Evolutionary conservation across 164 flowering plant species (phyloP).

Genomic region (Echeveria elegans): DNA sequence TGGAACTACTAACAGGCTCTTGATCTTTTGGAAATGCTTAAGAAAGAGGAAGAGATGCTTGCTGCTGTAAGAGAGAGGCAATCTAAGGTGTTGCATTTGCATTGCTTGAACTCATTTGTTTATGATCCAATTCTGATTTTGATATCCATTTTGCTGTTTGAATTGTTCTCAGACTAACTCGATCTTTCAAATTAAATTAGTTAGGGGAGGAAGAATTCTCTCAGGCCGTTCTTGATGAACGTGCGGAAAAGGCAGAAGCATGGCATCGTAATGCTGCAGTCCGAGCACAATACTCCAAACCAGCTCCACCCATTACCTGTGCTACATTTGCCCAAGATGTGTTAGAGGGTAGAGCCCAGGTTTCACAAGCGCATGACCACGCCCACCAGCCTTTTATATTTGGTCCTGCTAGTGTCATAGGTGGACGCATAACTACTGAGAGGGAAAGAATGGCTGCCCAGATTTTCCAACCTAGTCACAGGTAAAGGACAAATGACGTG

Average conservation of each 20-base stretch:
- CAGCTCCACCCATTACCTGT: conserved; percentile 88
- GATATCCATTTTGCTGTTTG: neutral
- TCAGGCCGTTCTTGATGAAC: conserved; percentile 63
- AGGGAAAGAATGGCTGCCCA: conserved; percentile 87
- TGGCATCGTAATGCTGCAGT: conserved; percentile 83
- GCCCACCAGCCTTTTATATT: conserved; percentile 79
- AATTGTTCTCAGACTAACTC: neutral
- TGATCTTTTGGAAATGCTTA: conserved; percentile 86
- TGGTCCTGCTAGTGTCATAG: conserved; percentile 85
- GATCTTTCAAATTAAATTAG: conserved; percentile 23
- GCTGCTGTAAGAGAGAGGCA: conserved; percentile 65
- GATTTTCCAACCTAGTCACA: conserved; percentile 82
- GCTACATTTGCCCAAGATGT: conserved; percentile 99
- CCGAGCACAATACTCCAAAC: conserved; percentile 51
- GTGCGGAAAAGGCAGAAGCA: conserved; percentile 60
- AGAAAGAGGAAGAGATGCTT: conserved; percentile 96
- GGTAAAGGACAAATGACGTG: conserved; percentile 28
- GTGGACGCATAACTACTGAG: conserved; percentile 57
- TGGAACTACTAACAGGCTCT: conserved; percentile 44
- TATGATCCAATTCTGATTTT: neutral
- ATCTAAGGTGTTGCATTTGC: conserved; percentile 40
- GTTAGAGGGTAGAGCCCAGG: conserved; percentile 82
- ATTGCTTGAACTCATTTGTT: neutral
- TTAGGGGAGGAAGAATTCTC: conserved; percentile 55
- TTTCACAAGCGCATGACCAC: conserved; percentile 75